Evolutionary conservation across 2,329 filamentous ascomycete species (phyloP).

Genomic region (Xylaria polymorpha): DNA sequence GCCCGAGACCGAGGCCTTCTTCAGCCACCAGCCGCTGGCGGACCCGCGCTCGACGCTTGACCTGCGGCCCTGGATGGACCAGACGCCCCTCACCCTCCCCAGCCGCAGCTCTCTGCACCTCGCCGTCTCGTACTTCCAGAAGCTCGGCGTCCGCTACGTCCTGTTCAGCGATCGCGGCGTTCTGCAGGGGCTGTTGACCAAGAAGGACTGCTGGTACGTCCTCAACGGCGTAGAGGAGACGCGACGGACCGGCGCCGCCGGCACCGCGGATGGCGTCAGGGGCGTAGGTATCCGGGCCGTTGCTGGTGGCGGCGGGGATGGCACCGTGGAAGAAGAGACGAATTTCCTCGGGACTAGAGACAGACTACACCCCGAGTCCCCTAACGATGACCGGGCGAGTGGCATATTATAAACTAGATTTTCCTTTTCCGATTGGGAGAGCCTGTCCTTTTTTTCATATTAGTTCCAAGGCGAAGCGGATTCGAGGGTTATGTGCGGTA

Average conservation of each 20-base stretch:
- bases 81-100: constrained; percentile 92
- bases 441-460: neutral
- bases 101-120: constrained; percentile 81
- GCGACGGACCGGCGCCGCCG: constrained; percentile 50
- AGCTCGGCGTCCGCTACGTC: constrained; percentile 89
- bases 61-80: constrained; percentile 97
- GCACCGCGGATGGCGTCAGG: constrained; percentile 52
- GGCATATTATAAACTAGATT: constrained; percentile 41
- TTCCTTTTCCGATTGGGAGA: neutral
- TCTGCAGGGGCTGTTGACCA: constrained; percentile 87
- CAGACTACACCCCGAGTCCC: constrained; percentile 30
- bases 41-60: constrained; percentile 84
- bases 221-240: constrained; percentile 80
- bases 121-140: constrained; percentile 94
- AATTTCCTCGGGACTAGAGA: constrained; percentile 38
- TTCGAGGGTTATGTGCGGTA: neutral
- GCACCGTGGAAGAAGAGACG: constrained; percentile 33
- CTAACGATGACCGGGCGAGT: constrained; percentile 41
- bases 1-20: constrained; percentile 81
- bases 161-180: constrained; percentile 85
- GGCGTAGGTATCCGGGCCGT: constrained; percentile 42
- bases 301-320: constrained; percentile 23
- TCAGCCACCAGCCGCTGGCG: constrained; percentile 83
- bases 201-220: constrained; percentile 97
- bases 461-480: neutral